Percentiles rank a stretch among this genome's conserved stretches.
phyloP scores from a whole-genome alignment of 192 early-diverging fungal species.

The Pilobolus umbonatus region DNA sequence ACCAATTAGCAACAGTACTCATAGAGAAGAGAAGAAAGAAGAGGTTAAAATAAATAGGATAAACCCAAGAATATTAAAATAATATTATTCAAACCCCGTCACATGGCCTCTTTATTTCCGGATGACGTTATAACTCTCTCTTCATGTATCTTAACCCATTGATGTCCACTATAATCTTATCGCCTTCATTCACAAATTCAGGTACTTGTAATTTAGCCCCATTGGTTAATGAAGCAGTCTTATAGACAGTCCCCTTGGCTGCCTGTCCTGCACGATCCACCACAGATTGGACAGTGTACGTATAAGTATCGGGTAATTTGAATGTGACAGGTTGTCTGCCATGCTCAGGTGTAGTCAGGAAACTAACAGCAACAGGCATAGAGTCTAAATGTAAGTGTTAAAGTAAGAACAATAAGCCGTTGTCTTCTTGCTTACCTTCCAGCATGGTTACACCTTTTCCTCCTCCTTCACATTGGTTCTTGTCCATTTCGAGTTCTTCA shows the following conservation, averaged over 20 bases:
- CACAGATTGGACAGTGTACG: slow-evolving; percentile 53
- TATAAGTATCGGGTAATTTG: slow-evolving; percentile 54
- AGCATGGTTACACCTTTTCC: slow-evolving; percentile 27
- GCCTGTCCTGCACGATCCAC: slow-evolving; percentile 46
- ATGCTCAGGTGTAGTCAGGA: slow-evolving; percentile 46
- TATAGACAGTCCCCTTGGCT: slow-evolving; percentile 65
- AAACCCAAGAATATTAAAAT: too few species aligned
- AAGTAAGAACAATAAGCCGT: not conserved
- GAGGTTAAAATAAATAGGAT: not conserved
- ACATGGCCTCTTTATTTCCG: too few species aligned
- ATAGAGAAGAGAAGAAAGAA: not conserved
- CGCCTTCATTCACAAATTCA: slow-evolving; percentile 76
- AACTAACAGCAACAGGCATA: slow-evolving; percentile 52
- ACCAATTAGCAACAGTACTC: slow-evolving; percentile 13
- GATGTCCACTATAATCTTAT: slow-evolving; percentile 69
- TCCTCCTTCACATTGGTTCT: slow-evolving; percentile 56
- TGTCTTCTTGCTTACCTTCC: slow-evolving; percentile 15
- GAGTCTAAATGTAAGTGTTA: slow-evolving; percentile 35
- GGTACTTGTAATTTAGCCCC: slow-evolving; percentile 70
- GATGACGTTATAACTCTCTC: slow-evolving; percentile 37
- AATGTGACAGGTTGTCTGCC: slow-evolving; percentile 50
- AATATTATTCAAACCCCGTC: too few species aligned
- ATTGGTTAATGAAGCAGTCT: slow-evolving; percentile 60
- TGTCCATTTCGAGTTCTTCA: slow-evolving; percentile 62
- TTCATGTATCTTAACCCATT: slow-evolving; percentile 57